These are phyloP conservation scores for Tephrocybe sp. DNA, from an alignment of 768 basidiomycete species.

Conservation along the genomic window DNA sequence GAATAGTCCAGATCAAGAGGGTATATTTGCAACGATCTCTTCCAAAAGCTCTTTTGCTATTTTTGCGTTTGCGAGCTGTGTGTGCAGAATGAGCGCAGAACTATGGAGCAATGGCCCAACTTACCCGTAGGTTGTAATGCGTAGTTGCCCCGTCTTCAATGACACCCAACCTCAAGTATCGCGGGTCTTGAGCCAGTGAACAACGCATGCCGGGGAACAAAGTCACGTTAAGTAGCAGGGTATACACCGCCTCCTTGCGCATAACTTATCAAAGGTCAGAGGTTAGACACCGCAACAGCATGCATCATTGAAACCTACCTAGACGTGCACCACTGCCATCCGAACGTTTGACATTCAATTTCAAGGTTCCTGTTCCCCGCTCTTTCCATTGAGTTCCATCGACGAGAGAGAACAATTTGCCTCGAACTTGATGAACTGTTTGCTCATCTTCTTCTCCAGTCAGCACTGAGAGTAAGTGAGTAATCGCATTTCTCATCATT, in stretches of 20 bases:
- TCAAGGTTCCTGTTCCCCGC: slow-evolving; percentile 70
- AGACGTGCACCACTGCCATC: slow-evolving; percentile 73
- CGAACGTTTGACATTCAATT: slow-evolving; percentile 61
- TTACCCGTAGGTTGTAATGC: slow-evolving; percentile 77
- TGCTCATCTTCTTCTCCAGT: slow-evolving; percentile 87
- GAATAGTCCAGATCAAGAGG: slow-evolving; percentile 31
- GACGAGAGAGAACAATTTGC: slow-evolving; percentile 68
- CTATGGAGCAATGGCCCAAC: slow-evolving; percentile 21
- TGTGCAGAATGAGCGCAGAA: slow-evolving; percentile 6
- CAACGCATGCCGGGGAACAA: slow-evolving; percentile 81
- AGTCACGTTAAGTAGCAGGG: slow-evolving; percentile 71
- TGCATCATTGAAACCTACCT: slow-evolving; percentile 40
- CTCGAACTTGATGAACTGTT: slow-evolving; percentile 73
- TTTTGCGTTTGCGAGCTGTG: slow-evolving; percentile 66
- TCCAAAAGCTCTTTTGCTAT: slow-evolving; percentile 70
- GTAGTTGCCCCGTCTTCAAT: slow-evolving; percentile 60
- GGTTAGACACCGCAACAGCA: slow-evolving; percentile 4
- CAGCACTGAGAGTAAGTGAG: slow-evolving; percentile 41
- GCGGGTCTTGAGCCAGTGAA: slow-evolving; percentile 70
- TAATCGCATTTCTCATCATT: background rate
- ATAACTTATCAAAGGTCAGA: slow-evolving; percentile 59
- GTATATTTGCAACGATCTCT: slow-evolving; percentile 50
- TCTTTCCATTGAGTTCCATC: slow-evolving; percentile 74
- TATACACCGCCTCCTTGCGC: slow-evolving; percentile 83
- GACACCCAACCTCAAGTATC: slow-evolving; percentile 76